Base-by-base conservation (phyloP, 495 filamentous ascomycete genomes). In the Penicillium robsamsonii region DNA sequence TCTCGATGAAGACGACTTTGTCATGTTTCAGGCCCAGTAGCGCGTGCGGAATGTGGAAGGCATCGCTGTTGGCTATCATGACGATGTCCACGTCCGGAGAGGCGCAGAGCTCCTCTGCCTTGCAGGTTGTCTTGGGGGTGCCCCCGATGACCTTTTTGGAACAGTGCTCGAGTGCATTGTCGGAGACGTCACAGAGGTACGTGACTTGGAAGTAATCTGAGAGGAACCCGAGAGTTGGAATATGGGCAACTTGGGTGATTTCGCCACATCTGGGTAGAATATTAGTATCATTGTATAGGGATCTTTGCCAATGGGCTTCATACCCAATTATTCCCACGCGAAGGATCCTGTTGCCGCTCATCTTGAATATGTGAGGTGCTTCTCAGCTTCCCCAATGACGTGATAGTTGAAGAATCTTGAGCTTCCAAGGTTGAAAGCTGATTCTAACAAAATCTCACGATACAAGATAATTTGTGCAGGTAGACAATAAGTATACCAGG, bases 1-100 rank as follows among this genome's bases (percentile, higher is more conserved):
- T 81, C 57, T 80, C 78, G 20, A 79, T 55, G 12, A 81, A 66
- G 42, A 69, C 70, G 41, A 62, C 56, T 59, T 80, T 79, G 40
- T 58, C 51, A 27, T 62, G 44, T 22, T 70, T n/a, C 6, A 81
- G 66, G n/a, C 69, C 75, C 1, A 66, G 31, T 13, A 80, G 60
- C 7, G 58, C 61, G 51, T 72, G 61, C 2, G 63, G 46, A 10
- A 53, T 67, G 56, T 80, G 78, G 60, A 64, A 79, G 18, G 63
- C 75, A 51, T 79, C 70, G 13, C 59, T 56, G 30, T 63, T 72
- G 46, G 61, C 53, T 52, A 68, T 67, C 43, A 79, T 53, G 24
- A 80, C 68, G 10, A 78, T 60, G 55, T 80, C 75, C 15, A 81
- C 72, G 29, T 70, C 64, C 2, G 70, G 60, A 18, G 43, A 62